Evolutionary conservation across 129 eudicot species (phyloP).

Genomic region (Artemisia annua): DNA sequence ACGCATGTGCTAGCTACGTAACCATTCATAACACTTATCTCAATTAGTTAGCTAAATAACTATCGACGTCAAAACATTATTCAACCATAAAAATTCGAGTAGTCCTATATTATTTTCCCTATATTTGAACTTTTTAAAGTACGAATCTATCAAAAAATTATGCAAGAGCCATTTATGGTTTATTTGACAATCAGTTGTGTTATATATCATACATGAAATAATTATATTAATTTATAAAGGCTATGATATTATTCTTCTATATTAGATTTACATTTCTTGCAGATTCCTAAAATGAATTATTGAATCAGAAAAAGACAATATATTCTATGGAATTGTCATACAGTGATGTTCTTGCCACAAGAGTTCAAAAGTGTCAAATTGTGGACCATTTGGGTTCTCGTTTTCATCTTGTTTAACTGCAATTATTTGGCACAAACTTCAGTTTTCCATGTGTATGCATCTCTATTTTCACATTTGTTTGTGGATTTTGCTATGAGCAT

Average conservation of each 20-base stretch:
- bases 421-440: constrained; percentile 27
- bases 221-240: not conserved
- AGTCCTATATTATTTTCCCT: too few relatives aligned
- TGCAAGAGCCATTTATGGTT: too few relatives aligned
- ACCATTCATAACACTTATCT: too few relatives aligned
- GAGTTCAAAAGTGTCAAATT: constrained; percentile 12
- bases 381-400: constrained; percentile 30
- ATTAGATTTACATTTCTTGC: not conserved
- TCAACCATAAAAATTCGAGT: too few relatives aligned
- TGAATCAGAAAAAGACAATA: constrained; percentile 13
- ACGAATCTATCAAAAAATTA: too few relatives aligned
- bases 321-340: not conserved
- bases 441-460: constrained; percentile 24
- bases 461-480: constrained; percentile 29
- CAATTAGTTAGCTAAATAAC: too few relatives aligned
- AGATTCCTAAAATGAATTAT: not conserved
- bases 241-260: too few relatives aligned
- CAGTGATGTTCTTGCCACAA: not conserved
- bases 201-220: not conserved
- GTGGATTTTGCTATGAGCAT: not conserved
- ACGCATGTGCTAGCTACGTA: too few relatives aligned
- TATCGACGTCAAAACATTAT: too few relatives aligned
- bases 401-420: constrained; percentile 12
- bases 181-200: too few relatives aligned
- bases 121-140: too few relatives aligned